Base-by-base conservation (phyloP, 2,329 filamentous ascomycete species). In the Fusarium succisae region DNA sequence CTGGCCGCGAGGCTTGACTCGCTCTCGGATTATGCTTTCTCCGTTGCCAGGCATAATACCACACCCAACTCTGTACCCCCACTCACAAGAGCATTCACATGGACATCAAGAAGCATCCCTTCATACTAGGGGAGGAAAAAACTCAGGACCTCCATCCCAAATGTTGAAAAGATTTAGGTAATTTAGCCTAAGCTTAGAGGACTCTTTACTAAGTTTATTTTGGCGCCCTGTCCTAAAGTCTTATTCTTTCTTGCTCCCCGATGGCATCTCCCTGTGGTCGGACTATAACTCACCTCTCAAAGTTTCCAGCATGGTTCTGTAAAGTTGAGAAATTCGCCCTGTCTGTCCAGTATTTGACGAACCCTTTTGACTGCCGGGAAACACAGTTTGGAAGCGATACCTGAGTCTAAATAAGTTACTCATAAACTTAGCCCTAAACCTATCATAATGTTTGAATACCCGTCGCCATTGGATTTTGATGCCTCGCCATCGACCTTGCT, bases 1-100 rank as follows among this genome's bases (percentile, higher is more conserved):
- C 77, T 80, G 79, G 79, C 3, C 22, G 0, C 5, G 55, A 66
- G 68, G 75, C 66, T 65, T 3, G 74, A 64, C 4, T n/a, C 4
- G 6, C 26, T 35, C 1, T 26, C 77, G 77, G 78, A 78, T 30
- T 30, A 55, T 55, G 8, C 24, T 55, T 55, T 41, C 20, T 55
- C 51, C 51, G 35, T 8, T 37, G 50, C 14, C 18, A 37, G 32
- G 7, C 24, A 8, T 37, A 26, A 37, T 15, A 13, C 18, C 32
- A 37, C 30, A 37, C 50, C 17, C 6, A 20, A 30, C 22, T 51
- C 30, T 24, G 30, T 32, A 18, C 22, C 8, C n/a, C 17, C 9
- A n/a, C 8, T 32, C 47, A 28, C 20, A 54, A 38, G 24, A 26
- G n/a, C 13, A 54, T 22, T 38, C 24, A 54, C 35, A 10, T 39